Percentiles rank a stretch among this genome's conserved stretches.
These are phyloP conservation scores for Stagonosporopsis chrysanthemi DNA, from an alignment of 2,329 filamentous ascomycete species.

Conservation along the genomic window DNA sequence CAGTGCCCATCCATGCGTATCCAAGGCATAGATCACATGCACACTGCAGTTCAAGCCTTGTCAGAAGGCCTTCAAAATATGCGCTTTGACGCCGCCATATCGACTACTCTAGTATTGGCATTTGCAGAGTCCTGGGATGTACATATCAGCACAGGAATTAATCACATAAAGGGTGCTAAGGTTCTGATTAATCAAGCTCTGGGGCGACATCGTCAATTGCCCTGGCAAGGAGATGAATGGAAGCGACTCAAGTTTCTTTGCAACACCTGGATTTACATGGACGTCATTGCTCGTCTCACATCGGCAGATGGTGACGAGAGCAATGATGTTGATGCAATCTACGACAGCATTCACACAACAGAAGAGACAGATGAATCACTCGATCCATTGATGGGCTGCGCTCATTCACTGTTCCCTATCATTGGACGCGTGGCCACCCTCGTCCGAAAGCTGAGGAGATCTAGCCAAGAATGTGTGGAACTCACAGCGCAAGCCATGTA, in stretches of 20 bases:
- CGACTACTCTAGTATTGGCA: constrained; percentile 72
- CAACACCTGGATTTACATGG: constrained; percentile 77
- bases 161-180: constrained; percentile 73
- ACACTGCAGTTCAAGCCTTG: constrained; percentile 67
- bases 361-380: constrained; percentile 59
- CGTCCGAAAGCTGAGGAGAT: constrained; percentile 67
- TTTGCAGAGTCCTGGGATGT: constrained; percentile 77
- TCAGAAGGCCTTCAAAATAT: constrained; percentile 68
- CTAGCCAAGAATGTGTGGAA: constrained; percentile 64
- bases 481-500: constrained; percentile 69
- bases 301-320: constrained; percentile 66
- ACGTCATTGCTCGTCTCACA: constrained; percentile 73
- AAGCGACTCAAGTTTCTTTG: constrained; percentile 70
- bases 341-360: constrained; percentile 47
- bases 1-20: constrained; percentile 65
- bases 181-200: constrained; percentile 68
- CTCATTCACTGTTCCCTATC: constrained; percentile 70
- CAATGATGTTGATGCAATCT: constrained; percentile 57
- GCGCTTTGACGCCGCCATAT: constrained; percentile 69
- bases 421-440: constrained; percentile 72
- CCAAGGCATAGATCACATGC: constrained; percentile 73
- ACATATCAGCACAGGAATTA: constrained; percentile 72
- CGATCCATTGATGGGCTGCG: constrained; percentile 76
- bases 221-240: constrained; percentile 51
- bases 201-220: constrained; percentile 53